A percentile compares a stretch with the other conserved stretches of the same genome.
Evolutionary conservation across 345 rosid species (phyloP).

Genomic region (Gossypium sturtianum): DNA sequence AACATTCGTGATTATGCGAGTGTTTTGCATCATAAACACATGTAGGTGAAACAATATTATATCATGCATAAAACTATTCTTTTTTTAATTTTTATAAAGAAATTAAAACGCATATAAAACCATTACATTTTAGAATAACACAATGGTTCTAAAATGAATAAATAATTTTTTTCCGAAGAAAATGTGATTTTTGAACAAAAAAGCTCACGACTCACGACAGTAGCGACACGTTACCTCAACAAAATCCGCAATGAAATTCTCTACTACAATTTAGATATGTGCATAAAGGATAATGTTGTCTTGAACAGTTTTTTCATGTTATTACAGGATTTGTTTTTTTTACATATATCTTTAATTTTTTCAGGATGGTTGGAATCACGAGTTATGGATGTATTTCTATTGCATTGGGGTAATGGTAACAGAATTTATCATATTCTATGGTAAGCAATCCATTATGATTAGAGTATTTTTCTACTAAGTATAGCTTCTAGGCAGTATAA

Average conservation of each 20-base stretch:
- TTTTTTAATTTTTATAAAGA: too few species aligned
- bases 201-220: neutral
- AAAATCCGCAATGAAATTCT: neutral
- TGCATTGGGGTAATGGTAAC: neutral
- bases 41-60: too few species aligned
- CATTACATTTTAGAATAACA: too few species aligned
- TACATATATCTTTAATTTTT: neutral
- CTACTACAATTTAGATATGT: neutral
- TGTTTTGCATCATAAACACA: too few species aligned
- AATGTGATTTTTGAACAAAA: neutral
- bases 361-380: neutral
- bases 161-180: neutral
- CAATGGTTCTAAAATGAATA: too few species aligned
- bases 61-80: too few species aligned
- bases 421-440: neutral
- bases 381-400: neutral
- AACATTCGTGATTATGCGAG: too few species aligned
- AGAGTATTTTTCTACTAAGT: neutral
- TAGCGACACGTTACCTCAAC: neutral
- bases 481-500: neutral
- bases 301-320: neutral
- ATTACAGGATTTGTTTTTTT: neutral
- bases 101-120: too few species aligned
- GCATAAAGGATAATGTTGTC: neutral
- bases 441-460: neutral